Conservation (phyloP, 139 green algal species). For the Microglena sp. region DNA sequence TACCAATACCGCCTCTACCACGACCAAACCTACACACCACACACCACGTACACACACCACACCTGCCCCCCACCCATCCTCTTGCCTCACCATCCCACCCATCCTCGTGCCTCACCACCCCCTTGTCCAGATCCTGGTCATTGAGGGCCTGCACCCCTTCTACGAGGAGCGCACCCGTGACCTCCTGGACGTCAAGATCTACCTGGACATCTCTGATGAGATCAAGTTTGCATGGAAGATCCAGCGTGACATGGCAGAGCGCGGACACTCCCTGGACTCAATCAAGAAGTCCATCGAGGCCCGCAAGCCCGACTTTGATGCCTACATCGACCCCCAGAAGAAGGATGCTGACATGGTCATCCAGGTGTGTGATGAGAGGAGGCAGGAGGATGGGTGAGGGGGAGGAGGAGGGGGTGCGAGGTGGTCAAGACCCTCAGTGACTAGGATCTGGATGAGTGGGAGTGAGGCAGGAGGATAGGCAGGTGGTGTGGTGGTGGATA, state of each 20-base stretch:
- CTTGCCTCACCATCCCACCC: no score
- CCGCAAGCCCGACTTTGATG: conserved; percentile 98
- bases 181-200: conserved; percentile 97
- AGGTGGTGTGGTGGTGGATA: no score
- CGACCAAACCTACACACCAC: no score
- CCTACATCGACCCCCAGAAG: conserved; percentile 99
- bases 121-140: conserved; percentile 79
- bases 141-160: conserved; percentile 99
- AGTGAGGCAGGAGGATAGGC: no score
- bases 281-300: conserved; percentile 98
- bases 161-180: conserved; percentile 93
- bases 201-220: conserved; percentile 98
- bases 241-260: conserved; percentile 96
- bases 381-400: no score
- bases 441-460: no score
- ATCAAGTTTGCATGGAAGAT: conserved; percentile 99
- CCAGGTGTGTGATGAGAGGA: conserved; percentile 64
- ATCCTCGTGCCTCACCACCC: no score
- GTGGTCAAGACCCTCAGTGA: no score
- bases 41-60: no score
- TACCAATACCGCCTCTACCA: no score
- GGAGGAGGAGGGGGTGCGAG: no score
- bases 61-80: no score
- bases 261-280: conserved; percentile 92
- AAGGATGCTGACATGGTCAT: conserved; percentile 95